These are phyloP conservation scores for Sabuloglossum arenarium DNA, from an alignment of 495 filamentous ascomycete genomes.

Conservation along the genomic window DNA sequence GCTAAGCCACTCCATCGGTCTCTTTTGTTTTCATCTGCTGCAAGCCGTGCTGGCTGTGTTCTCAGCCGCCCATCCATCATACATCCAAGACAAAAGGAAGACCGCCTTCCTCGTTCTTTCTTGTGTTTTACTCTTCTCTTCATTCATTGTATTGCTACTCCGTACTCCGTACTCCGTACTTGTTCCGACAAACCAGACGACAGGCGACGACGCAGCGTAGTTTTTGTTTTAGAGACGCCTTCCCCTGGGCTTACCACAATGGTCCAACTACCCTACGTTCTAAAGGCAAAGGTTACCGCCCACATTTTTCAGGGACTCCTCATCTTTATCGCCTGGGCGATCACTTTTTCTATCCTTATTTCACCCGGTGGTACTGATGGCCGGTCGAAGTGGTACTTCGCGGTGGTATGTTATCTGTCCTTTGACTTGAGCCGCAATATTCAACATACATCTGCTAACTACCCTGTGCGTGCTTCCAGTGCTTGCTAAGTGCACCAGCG, in stretches of 20 bases:
- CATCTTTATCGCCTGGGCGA: slow-evolving; percentile 47
- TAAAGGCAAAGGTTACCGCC: slow-evolving; percentile 32
- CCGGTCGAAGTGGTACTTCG: slow-evolving; percentile 54
- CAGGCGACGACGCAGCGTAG: too few species aligned
- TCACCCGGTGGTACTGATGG: slow-evolving; percentile 41
- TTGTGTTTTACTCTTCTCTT: background rate
- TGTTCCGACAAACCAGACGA: too few species aligned
- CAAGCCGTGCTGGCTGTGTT: background rate
- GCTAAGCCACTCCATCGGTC: background rate
- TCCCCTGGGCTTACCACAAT: background rate
- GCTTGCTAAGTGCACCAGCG: slow-evolving; percentile 64
- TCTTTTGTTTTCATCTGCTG: background rate
- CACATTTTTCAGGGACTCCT: slow-evolving; percentile 42
- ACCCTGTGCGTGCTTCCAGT: slow-evolving; percentile 12
- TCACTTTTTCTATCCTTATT: slow-evolving; percentile 56
- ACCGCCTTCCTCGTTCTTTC: background rate
- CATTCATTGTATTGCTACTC: too few species aligned
- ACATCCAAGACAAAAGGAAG: background rate
- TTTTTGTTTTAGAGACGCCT: background rate
- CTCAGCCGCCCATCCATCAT: background rate
- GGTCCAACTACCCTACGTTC: slow-evolving; percentile 15
- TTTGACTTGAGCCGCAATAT: background rate
- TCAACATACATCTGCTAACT: background rate
- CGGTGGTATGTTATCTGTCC: slow-evolving; percentile 34
- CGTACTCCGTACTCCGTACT: too few species aligned